Percentiles rank a stretch among this genome's conserved stretches.
These are phyloP conservation scores for Mortierella hygrophila DNA, from an alignment of 192 early-diverging fungal species.

Conservation along the genomic window DNA sequence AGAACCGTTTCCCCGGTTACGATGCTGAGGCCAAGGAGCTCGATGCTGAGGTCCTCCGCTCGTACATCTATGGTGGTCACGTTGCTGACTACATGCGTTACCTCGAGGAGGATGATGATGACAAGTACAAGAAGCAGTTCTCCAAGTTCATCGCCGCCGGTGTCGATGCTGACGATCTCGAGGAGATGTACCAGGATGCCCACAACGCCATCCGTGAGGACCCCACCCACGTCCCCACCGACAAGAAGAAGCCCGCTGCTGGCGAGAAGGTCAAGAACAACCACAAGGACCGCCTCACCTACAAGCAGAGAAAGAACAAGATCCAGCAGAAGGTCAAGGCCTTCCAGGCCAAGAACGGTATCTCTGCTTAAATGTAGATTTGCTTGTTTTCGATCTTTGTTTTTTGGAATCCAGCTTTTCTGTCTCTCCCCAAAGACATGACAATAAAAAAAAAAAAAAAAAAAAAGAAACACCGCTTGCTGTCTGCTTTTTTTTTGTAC, in stretches of 20 bases:
- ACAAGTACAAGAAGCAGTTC: slow-evolving; percentile 97
- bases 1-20: slow-evolving; percentile 98
- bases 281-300: slow-evolving; percentile 78
- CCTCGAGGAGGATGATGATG: slow-evolving; percentile 99
- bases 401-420: background rate
- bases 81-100: slow-evolving; percentile 98
- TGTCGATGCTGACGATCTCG: slow-evolving; percentile 89
- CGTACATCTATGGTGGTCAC: slow-evolving; percentile 99
- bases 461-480: background rate
- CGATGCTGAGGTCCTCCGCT: slow-evolving; percentile 92
- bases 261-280: slow-evolving; percentile 82
- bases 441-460: slow-evolving; percentile 18
- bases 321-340: slow-evolving; percentile 92
- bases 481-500: background rate
- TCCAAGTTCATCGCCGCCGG: slow-evolving; percentile 91
- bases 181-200: slow-evolving; percentile 94
- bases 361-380: slow-evolving; percentile 50
- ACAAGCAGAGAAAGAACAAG: slow-evolving; percentile 92
- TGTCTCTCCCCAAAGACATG: slow-evolving; percentile 1
- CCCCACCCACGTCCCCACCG: slow-evolving; percentile 78
- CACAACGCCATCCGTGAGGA: slow-evolving; percentile 96
- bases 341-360: slow-evolving; percentile 68
- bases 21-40: slow-evolving; percentile 87
- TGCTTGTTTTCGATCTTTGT: slow-evolving; percentile 20
- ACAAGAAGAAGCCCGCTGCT: slow-evolving; percentile 77